Evolutionary conservation across 2,329 filamentous ascomycete species (phyloP).

Genomic region (Tolypocladium inflatum): DNA sequence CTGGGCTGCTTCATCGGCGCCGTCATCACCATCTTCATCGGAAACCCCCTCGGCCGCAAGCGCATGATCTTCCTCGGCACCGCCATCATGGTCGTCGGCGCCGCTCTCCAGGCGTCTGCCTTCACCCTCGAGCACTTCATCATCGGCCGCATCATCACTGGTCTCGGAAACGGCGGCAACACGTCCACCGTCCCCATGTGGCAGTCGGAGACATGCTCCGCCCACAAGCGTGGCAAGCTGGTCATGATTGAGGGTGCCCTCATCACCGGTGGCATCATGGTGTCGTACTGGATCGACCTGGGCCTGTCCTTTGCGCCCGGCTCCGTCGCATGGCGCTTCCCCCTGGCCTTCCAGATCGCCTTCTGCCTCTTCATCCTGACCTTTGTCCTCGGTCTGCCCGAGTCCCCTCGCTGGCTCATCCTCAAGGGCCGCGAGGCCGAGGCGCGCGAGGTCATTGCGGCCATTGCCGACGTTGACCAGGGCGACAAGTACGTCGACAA

Average conservation of each 20-base stretch:
- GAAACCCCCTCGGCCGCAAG: conserved; percentile 51
- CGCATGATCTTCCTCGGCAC: conserved; percentile 51
- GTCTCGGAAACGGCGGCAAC: conserved; percentile 48
- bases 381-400: conserved; percentile 42
- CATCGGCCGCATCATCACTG: conserved; percentile 48
- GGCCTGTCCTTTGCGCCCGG: conserved; percentile 40
- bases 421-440: conserved; percentile 36
- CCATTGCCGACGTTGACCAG: conserved; percentile 42
- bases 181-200: conserved; percentile 50
- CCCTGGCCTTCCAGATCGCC: conserved; percentile 42
- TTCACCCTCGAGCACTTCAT: conserved; percentile 46
- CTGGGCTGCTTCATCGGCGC: conserved; percentile 55
- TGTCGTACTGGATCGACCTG: conserved; percentile 53
- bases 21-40: conserved; percentile 56
- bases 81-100: conserved; percentile 47
- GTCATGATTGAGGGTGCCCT: conserved; percentile 52
- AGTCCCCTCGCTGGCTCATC: conserved; percentile 41
- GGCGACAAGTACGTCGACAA: conserved; percentile 48
- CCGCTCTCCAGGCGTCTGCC: conserved; percentile 48
- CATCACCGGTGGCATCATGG: conserved; percentile 46
- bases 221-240: conserved; percentile 48
- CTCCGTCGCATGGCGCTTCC: conserved; percentile 45
- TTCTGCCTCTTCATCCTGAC: conserved; percentile 50
- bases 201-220: conserved; percentile 49
- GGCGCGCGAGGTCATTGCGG: conserved; percentile 35